Evolutionary conservation across 2,329 filamentous ascomycete species (phyloP).

Genomic region (Fusarium papillatum): DNA sequence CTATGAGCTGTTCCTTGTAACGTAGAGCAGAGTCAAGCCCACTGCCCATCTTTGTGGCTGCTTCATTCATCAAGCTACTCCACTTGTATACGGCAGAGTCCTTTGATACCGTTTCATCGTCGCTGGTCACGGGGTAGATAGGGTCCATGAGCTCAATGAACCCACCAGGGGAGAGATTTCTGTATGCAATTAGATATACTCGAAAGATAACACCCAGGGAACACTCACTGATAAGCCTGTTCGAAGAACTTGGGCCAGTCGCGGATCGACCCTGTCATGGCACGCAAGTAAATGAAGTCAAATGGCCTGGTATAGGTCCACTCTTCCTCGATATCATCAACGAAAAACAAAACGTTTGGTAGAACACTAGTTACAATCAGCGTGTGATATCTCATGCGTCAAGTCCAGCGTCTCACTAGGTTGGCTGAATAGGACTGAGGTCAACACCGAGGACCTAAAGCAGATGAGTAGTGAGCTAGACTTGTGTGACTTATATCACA

Average conservation of each 20-base stretch:
- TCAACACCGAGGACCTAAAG: conserved; percentile 31
- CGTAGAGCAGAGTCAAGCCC: conserved; percentile 7
- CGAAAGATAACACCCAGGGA: too few relatives aligned
- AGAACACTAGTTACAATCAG: conserved; percentile 13
- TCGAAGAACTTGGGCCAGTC: conserved; percentile 17
- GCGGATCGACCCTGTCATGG: conserved; percentile 19
- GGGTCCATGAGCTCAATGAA: conserved; percentile 30
- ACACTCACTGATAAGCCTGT: conserved; percentile 13
- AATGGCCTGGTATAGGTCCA: conserved; percentile 24
- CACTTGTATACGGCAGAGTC: conserved; percentile 28
- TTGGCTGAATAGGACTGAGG: conserved; percentile 31
- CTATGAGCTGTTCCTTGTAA: conserved; percentile 25
- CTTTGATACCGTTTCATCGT: conserved; percentile 20
- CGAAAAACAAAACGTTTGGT: conserved; percentile 20
- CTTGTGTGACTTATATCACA: too few relatives aligned
- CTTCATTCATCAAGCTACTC: conserved; percentile 23
- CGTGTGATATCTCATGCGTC: fast-evolving
- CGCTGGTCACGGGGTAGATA: conserved; percentile 19
- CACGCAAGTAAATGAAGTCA: conserved; percentile 28
- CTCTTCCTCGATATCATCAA: conserved; percentile 32
- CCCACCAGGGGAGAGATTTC: conserved; percentile 28
- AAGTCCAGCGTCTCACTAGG: conserved; percentile 2
- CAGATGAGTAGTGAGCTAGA: neutral
- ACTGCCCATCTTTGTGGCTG: conserved; percentile 11
- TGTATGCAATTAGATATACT: neutral